Base-by-base conservation (phyloP, 495 filamentous ascomycete genomes). In the Chaetomidium leptoderma region DNA sequence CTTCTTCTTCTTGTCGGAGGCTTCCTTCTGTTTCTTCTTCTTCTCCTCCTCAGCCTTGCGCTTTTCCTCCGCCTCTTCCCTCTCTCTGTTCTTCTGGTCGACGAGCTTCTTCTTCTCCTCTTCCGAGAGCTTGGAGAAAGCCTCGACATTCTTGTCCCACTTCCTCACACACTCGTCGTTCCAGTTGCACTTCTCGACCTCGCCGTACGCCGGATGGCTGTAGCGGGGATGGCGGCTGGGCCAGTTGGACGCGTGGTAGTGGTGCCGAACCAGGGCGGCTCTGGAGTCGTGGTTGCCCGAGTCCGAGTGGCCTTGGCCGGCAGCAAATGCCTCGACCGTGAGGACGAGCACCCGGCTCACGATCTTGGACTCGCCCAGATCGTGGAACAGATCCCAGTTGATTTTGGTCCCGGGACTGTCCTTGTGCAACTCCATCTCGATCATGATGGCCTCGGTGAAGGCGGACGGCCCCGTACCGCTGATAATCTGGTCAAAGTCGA, bases 401-500 rank as follows among this genome's bases (percentile, higher is more conserved):
- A 84, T 69, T 27, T 40, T 56, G 3, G 47, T 35, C 17, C 57
- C 36, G 45, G 59, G 57, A 17, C 59, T 46, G 54, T 65, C 58
- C 59, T 64, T 67, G 29, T 57, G 45, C 19, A 62, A 45, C 21
- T 76, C 76, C 78, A 84, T 84, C 57, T 86, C 81, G n/a, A 71
- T 74, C 27, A 88, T 55, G 29, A 87, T 76, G 16, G 81, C 81
- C 13, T 70, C 66, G 42, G 83, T 86, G 61, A 87, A 88, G 19
- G 85, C 84, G 6, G 83, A 83, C 0, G 85, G 85, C 7, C 84
- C 85, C 1, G 85, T 88, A 39, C 83, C 81, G 65, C 72, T 81
- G 53, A 88, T 83, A 44, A 88, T 83, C 61, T 88, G 78, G 63
- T 87, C 82, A 57, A 86, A 87, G 63, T 84, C 79, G 10, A 86